Conservation (phyloP, 108 stramenopile species). For the Chaetoceros muelleri region DNA sequence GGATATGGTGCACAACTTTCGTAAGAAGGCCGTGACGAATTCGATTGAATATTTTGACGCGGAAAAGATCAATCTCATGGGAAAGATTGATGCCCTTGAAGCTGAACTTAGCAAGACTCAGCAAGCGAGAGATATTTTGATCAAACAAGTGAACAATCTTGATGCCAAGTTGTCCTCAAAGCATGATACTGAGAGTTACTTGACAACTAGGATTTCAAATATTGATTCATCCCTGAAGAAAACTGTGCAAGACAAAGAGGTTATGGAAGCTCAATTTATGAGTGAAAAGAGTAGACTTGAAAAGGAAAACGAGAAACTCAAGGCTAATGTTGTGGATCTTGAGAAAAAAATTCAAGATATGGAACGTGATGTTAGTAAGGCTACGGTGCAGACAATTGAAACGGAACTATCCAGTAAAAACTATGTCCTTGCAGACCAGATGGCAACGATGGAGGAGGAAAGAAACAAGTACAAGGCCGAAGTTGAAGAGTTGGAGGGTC, state of each 20-base stretch:
- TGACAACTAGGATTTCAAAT: conserved; percentile 64
- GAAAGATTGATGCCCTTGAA: conserved; percentile 34
- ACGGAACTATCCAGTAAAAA: conserved; percentile 21
- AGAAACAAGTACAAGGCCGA: conserved; percentile 41
- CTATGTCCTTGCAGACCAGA: conserved; percentile 20
- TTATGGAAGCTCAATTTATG: conserved; percentile 9
- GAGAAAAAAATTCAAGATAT: conserved; percentile 4
- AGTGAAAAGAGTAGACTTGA: conserved; percentile 2
- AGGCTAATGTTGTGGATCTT: conserved; percentile 1
- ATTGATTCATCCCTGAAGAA: conserved; percentile 37
- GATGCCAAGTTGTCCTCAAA: conserved; percentile 56
- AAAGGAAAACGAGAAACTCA: conserved; percentile 9
- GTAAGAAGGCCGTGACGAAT: conserved; percentile 1
- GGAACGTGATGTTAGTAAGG: conserved; percentile 12
- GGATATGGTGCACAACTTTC: background rate
- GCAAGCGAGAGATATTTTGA: conserved; percentile 60
- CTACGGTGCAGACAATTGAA: conserved; percentile 14
- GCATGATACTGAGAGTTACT: conserved; percentile 60
- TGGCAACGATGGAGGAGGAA: conserved; percentile 29
- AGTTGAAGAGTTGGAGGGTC: conserved; percentile 41
- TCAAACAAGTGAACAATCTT: conserved; percentile 67
- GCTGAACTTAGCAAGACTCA: conserved; percentile 53
- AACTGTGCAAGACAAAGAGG: conserved; percentile 13
- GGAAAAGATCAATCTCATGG: background rate
- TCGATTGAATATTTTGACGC: conserved; percentile 1